Evolutionary conservation across 1,284 basidiomycete genomes (phyloP), one percentile per base, ranked within the genome.

Genomic region (Puccinia horiana): DNA sequence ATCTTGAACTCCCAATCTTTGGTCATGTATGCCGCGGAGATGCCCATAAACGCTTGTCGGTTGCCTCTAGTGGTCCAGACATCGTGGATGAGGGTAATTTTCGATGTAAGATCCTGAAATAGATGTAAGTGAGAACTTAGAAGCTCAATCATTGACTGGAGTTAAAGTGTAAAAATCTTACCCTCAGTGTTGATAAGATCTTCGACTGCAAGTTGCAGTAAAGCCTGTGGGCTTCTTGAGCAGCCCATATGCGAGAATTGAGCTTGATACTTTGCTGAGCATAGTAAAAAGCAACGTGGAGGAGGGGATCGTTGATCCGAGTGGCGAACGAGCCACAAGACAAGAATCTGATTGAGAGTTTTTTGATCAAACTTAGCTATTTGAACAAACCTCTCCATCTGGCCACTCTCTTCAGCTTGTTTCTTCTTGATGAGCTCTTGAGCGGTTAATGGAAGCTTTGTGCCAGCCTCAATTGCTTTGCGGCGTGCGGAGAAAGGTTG

Each of bases 51-150:
- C 23, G 73, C 52, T 29, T 56, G 47, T 2, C 16, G 47, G 18
- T 35, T 75, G 12, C 73, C 73, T 75, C 40, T 58, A 6, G 40
- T 42, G 11, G 29, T 75, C 52, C 73, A 75, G 29, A 75, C 52
- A 58, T 75, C 52, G 12, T 75, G 73, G n/a, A 75, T 75, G 4
- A 75, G 18, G 0, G 52, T 40, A 23, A 54, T 16, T 26, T 75
- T 75, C 16, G 35, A 56, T 20, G 12, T 40, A 23, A 75, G 29
- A 2, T 75, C 14, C 73, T 75, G 49, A 14, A 40, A 73, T 26
- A n/a, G 11, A 49, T 9, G 6, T n/a, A 70, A 16, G n/a, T 44
- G 8, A 26, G 9, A 26, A 35, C 12, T 70, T 20, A 12, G 11
- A 70, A 70, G n/a, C n/a, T n/a, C n/a, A n/a, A n/a, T n/a, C n/a